Base-by-base conservation (phyloP, 139 green algal genomes). In the Trebouxia sp. region DNA sequence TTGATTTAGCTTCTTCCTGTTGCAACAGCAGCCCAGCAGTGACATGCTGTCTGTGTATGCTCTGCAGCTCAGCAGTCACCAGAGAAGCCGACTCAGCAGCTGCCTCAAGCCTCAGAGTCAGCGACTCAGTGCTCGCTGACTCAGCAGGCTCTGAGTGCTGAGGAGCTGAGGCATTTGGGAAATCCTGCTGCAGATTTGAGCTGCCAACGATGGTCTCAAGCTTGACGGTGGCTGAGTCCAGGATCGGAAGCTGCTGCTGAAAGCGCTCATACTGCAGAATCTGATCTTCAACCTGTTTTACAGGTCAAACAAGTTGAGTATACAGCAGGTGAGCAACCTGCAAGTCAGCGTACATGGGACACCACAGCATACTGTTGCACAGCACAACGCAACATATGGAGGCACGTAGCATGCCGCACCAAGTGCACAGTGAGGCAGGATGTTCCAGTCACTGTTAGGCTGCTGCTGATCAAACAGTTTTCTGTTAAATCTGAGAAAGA, bases 21-120 rank as follows among this genome's bases (percentile, higher is more conserved):
- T 65, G 45, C 9, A 78, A 45, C 67, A 83, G 39, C 66, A 83
- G 15, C 22, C 48, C 80, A 22, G 76, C 35, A 3, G 80, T 79
- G 35, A 65, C 50, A 62, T 83, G 66, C 80, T 83, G 80, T 35
- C 80, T n/a, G 66, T 79, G 47, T 39, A 83, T 51, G 35, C 66
- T 80, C 24, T 55, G 62, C 80, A 83, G n/a, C 51, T 83, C 80
- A 24, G 80, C 67, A 39, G 35, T 38, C 45, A 83, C 15, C 70
- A 83, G 48, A 1, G 67, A 75, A 35, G 42, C 66, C 24, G 67
- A 55, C 80, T 83, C 80, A 37, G 65, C 80, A 7, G 80, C 80
- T 48, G 77, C 80, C 67, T 79, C 39, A n/a, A 79, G 67, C 50
- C 69, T 74, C 4, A 45, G 67, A 9, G 48, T 17, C 37, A 83